Conservation (phyloP, 1,139 yeast genomes). For the Debaryomyces fabryi region DNA sequence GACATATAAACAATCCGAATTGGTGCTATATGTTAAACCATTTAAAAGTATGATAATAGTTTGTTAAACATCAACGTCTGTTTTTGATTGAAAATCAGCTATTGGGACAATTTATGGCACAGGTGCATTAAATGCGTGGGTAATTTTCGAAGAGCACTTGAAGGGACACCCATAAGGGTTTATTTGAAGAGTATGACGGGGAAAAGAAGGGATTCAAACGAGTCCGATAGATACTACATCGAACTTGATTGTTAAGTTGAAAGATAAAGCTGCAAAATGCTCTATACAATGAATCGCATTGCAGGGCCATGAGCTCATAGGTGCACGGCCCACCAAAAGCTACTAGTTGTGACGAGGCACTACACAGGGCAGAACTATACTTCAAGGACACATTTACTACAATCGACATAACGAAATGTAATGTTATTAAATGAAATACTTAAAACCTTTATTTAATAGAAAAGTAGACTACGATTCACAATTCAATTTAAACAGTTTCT, state of each 20-base stretch:
- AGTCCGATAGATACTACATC: background rate
- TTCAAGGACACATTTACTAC: background rate
- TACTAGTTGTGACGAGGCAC: background rate
- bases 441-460: constrained; percentile 5
- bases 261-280: background rate
- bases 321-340: background rate
- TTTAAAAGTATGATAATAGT: background rate
- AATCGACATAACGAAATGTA: constrained; percentile 6
- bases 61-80: background rate
- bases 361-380: background rate
- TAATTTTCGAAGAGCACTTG: too few species aligned
- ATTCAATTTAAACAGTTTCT: constrained; percentile 41
- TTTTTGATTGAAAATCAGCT: background rate
- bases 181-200: background rate
- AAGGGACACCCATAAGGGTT: too few species aligned
- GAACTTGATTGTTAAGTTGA: background rate
- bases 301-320: background rate
- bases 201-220: background rate
- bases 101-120: too few species aligned
- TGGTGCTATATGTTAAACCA: background rate
- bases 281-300: background rate
- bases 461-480: constrained; percentile 9
- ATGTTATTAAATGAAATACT: constrained; percentile 7
- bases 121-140: too few species aligned
- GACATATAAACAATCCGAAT: background rate